Conservation (phyloP, 768 basidiomycete genomes). For the Suillus alpinus region DNA sequence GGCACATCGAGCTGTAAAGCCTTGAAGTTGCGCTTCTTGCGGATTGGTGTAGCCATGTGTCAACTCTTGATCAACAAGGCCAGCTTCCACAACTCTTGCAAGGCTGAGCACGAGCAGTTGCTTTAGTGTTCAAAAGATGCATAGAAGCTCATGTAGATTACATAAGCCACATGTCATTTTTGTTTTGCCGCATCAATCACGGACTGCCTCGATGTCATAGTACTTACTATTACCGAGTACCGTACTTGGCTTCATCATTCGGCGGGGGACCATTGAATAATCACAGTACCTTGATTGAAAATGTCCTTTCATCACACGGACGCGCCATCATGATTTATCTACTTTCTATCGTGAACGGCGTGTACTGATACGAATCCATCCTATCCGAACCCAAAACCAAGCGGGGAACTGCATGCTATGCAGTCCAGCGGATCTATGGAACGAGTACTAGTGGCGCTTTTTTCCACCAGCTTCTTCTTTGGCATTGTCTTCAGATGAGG, state of each 20-base stretch:
- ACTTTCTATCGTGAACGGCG: not conserved
- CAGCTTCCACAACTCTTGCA: constrained; percentile 1
- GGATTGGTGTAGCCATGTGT: constrained; percentile 57
- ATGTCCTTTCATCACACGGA: not conserved
- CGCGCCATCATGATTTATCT: not conserved
- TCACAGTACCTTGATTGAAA: not conserved
- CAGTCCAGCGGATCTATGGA: constrained; percentile 1
- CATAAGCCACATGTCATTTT: not conserved
- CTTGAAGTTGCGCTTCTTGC: constrained; percentile 93
- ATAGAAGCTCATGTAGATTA: not conserved
- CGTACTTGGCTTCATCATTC: not conserved
- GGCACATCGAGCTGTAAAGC: constrained; percentile 71
- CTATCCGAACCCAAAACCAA: not conserved
- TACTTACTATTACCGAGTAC: not conserved
- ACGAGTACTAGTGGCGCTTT: not conserved
- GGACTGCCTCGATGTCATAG: not conserved
- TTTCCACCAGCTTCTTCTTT: not conserved
- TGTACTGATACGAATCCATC: not conserved
- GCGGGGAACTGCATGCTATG: not conserved
- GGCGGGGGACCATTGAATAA: not conserved
- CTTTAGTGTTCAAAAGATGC: not conserved
- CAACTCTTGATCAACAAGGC: constrained; percentile 5
- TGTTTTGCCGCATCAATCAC: not conserved
- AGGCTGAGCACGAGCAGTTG: not conserved
- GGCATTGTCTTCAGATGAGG: not conserved